Conservation (phyloP, 805 yeast species). For the Wickerhamomyces bisporus region DNA sequence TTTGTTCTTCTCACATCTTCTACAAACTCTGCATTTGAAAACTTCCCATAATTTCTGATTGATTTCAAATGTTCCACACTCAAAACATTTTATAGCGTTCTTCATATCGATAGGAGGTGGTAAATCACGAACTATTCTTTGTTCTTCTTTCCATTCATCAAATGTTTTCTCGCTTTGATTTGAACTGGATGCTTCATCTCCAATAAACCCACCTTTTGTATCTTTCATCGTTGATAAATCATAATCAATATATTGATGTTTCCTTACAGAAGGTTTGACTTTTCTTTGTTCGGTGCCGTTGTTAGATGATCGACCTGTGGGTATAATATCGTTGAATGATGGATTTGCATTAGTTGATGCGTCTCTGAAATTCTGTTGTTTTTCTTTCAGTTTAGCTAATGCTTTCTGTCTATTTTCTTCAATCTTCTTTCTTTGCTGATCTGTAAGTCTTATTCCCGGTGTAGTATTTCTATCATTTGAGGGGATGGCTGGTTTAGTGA, state of each 20-base stretch:
- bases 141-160: conserved; percentile 46
- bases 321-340: conserved; percentile 6
- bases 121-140: conserved; percentile 42
- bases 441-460: conserved; percentile 30
- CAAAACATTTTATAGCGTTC: conserved; percentile 76
- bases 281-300: neutral
- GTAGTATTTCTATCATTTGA: conserved; percentile 8
- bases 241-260: conserved; percentile 70
- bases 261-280: conserved; percentile 43
- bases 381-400: conserved; percentile 34
- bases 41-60: conserved; percentile 65
- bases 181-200: conserved; percentile 24
- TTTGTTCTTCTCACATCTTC: conserved; percentile 58
- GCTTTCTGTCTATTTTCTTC: conserved; percentile 53
- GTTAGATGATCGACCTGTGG: too few species aligned
- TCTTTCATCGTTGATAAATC: conserved; percentile 92
- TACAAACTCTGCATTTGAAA: conserved; percentile 77
- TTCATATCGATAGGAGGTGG: conserved; percentile 72
- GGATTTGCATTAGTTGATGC: conserved; percentile 26
- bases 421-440: conserved; percentile 44
- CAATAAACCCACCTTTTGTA: conserved; percentile 65
- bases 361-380: conserved; percentile 33
- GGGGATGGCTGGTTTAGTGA: conserved; percentile 12
- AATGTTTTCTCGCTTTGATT: conserved; percentile 34
- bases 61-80: conserved; percentile 76